Evolutionary conservation across 2,329 filamentous ascomycete species (phyloP), one percentile per base, ranked within the genome.

Genomic region (Huntiella moniliformis): DNA sequence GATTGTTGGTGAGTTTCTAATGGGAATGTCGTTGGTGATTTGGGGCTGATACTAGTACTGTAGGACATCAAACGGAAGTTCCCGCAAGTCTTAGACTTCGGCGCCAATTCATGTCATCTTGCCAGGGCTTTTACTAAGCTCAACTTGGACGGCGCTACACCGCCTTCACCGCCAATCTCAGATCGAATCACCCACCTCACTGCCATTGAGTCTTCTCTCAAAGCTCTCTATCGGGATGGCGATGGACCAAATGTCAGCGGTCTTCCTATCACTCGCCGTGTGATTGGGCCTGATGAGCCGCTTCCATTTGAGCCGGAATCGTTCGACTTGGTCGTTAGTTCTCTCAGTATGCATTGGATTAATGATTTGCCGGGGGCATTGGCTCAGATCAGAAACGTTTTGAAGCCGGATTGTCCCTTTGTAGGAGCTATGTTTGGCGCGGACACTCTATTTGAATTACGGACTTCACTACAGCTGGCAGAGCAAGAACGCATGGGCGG

Each of bases 351-450:
- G 58, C 91, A 98, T 63, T 98, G 91, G 91, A 82, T 95, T 67
- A 98, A 98, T 60, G 85, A 98, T 60, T 73, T 98, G 4, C 91
- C 91, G 0, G 82, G 81, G 1, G 67, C 92, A 8, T 70, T 98
- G 2, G 69, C 77, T 1, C 84, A 93, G 57, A 80, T 95, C 58
- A 93, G 94, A 66, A 72, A 74, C 52, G 67, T 92, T 32, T 71
- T 98, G 18, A 93, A 92, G 61, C 86, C 88, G 0, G 91, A 98
- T 60, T 72, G 74, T 47, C 86, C 92, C 1, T 94, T 98, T 57
- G 78, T 98, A 40, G 88, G 82, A 11, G 88, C 88, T 53, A 98
- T 98, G 87, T 79, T 94, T 50, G 91, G 91, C 47, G 91, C 91
- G 0, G 91, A 98, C 60, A 88, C 83, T 5, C 70, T 98, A 1